A percentile compares a stretch with the other conserved stretches of the same genome.
Evolutionary conservation across 805 yeast species (phyloP).

Genomic region (Metschnikowia henanensis): DNA sequence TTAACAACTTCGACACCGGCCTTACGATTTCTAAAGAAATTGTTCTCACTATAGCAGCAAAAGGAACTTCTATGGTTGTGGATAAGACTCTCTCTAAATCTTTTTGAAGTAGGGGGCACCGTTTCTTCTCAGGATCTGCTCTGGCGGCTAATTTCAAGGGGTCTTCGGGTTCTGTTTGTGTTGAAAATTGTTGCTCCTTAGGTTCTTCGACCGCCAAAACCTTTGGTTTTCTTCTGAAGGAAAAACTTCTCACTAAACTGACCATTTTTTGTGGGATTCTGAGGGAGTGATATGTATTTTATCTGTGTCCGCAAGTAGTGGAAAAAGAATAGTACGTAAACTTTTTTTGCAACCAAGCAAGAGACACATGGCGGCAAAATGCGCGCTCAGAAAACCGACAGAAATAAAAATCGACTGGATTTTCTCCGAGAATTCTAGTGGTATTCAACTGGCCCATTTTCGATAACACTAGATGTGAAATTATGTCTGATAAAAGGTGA

Average conservation of each 20-base stretch:
- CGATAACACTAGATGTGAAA: too few relatives aligned
- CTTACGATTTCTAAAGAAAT: conserved; percentile 3
- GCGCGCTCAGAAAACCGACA: not conserved
- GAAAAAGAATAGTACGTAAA: too few relatives aligned
- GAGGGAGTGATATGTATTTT: too few relatives aligned
- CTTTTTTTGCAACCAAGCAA: not conserved
- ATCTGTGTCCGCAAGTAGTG: too few relatives aligned
- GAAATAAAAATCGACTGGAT: too few relatives aligned
- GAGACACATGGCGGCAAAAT: not conserved
- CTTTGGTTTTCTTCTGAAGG: not conserved
- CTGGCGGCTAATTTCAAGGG: not conserved
- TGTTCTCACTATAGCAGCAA: conserved; percentile 4
- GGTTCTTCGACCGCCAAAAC: not conserved
- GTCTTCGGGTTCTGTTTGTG: not conserved
- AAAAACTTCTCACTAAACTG: not conserved
- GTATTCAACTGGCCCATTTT: too few relatives aligned
- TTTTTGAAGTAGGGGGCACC: not conserved
- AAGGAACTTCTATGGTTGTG: conserved; percentile 4
- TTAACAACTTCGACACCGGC: conserved; percentile 3
- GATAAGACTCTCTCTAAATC: conserved; percentile 3
- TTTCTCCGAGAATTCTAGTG: too few relatives aligned
- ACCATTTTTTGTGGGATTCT: too few relatives aligned
- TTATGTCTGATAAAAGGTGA: too few relatives aligned
- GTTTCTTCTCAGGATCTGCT: not conserved
- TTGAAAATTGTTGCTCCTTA: not conserved